These are phyloP conservation scores for Papiliotrema terrestris DNA, from an alignment of 1,284 basidiomycete genomes.

Conservation along the genomic window DNA sequence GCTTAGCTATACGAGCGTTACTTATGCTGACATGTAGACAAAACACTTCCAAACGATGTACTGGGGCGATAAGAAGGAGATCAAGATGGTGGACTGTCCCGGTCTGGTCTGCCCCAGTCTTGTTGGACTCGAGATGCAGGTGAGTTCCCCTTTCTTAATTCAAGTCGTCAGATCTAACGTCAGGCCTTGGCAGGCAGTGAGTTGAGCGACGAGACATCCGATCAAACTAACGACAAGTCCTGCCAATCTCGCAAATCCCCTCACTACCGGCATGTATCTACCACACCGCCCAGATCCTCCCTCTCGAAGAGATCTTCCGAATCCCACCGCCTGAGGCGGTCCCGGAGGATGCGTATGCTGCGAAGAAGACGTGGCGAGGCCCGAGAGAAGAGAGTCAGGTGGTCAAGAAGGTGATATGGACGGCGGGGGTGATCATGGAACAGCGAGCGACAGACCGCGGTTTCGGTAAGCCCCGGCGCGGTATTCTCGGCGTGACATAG, in stretches of 20 bases:
- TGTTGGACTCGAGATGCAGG: slow-evolving; percentile 63
- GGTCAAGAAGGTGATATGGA: slow-evolving; percentile 57
- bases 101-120: slow-evolving; percentile 77
- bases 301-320: slow-evolving; percentile 68
- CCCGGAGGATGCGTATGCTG: slow-evolving; percentile 23
- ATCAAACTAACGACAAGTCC: slow-evolving; percentile 52
- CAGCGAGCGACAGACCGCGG: slow-evolving; percentile 72
- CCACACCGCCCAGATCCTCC: slow-evolving; percentile 65
- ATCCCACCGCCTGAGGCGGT: slow-evolving; percentile 46
- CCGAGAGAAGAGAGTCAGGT: slow-evolving; percentile 57
- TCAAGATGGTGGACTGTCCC: slow-evolving; percentile 80
- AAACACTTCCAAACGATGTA: slow-evolving; percentile 91
- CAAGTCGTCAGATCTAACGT: slow-evolving; percentile 34
- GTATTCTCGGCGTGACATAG: too few species aligned
- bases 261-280: slow-evolving; percentile 72
- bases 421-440: slow-evolving; percentile 64
- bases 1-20: not conserved
- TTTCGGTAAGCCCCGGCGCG: slow-evolving; percentile 57
- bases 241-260: slow-evolving; percentile 84
- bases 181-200: slow-evolving; percentile 55
- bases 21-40: slow-evolving; percentile 57
- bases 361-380: slow-evolving; percentile 45
- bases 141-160: not conserved
- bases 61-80: slow-evolving; percentile 63
- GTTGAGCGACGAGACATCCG: slow-evolving; percentile 10